These are phyloP conservation scores for Monilinia fructigena DNA, from an alignment of 2,329 filamentous ascomycete genomes.

Conservation along the genomic window DNA sequence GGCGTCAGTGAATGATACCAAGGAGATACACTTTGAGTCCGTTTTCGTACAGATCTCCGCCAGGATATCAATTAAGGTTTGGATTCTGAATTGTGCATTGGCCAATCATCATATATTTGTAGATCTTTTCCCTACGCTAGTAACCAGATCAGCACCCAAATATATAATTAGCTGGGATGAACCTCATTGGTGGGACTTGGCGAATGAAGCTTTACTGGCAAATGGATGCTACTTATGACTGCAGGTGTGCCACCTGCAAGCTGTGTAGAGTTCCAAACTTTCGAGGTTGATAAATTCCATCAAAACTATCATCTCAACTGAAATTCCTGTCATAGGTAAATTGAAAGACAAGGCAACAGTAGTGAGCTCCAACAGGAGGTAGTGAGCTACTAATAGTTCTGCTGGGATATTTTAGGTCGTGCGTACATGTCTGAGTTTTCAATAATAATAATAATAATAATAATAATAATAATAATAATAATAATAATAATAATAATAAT, in stretches of 20 bases:
- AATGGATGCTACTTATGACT: too few species aligned
- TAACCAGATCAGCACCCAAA: not conserved
- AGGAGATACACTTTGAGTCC: not conserved
- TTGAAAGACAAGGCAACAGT: too few species aligned
- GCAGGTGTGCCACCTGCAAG: too few species aligned
- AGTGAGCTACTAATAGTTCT: too few species aligned
- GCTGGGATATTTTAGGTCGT: not conserved
- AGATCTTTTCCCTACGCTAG: not conserved
- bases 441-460: not conserved
- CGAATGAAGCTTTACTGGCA: too few species aligned
- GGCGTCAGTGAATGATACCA: slow-evolving; percentile 7
- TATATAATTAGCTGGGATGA: not conserved
- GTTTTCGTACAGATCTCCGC: slow-evolving; percentile 12
- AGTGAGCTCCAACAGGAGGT: too few species aligned
- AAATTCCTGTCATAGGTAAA: too few species aligned
- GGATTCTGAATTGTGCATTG: not conserved
- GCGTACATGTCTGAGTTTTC: slow-evolving; percentile 5
- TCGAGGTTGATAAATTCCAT: not conserved
- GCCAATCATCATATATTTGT: slow-evolving; percentile 1
- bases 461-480: not conserved
- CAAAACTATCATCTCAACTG: not conserved
- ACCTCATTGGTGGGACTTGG: not conserved
- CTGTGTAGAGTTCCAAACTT: not conserved
- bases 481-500: not conserved
- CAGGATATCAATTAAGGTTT: slow-evolving; percentile 9